Evolutionary conservation across 1,139 yeast species (phyloP).

Genomic region (Kluyveromyces marxianus): DNA sequence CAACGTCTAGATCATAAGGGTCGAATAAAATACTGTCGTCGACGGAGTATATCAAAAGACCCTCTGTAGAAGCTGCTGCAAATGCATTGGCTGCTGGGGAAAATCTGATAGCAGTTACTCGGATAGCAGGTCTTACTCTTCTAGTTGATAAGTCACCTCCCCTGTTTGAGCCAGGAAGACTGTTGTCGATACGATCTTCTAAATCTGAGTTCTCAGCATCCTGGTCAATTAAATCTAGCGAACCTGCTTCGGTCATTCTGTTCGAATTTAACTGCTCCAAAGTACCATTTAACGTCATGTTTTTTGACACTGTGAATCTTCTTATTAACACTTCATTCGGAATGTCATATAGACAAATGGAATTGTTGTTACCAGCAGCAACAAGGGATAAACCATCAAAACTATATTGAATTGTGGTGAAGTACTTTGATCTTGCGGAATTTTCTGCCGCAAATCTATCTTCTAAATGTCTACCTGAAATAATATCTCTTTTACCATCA

Average conservation of each 20-base stretch:
- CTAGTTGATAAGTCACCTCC: conserved; percentile 82
- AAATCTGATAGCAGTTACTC: conserved; percentile 69
- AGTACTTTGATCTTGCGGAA: conserved; percentile 76
- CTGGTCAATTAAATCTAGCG: conserved; percentile 71
- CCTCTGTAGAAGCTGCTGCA: conserved; percentile 96
- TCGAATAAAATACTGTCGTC: conserved; percentile 75
- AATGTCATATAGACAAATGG: conserved; percentile 85
- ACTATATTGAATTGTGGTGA: conserved; percentile 75
- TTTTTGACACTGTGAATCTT: conserved; percentile 76
- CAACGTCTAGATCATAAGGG: conserved; percentile 92
- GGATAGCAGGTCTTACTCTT: conserved; percentile 67
- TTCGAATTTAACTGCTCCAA: conserved; percentile 68
- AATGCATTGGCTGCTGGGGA: conserved; percentile 90
- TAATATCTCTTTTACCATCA: conserved; percentile 79
- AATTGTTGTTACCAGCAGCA: conserved; percentile 91
- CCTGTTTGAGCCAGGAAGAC: conserved; percentile 81
- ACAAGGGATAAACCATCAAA: conserved; percentile 82
- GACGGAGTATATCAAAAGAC: conserved; percentile 72
- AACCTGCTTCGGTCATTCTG: conserved; percentile 83
- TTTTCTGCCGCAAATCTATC: conserved; percentile 79
- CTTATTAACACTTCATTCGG: conserved; percentile 77
- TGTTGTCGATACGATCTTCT: conserved; percentile 69
- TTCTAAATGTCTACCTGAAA: conserved; percentile 77
- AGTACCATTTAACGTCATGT: conserved; percentile 91
- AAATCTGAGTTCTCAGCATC: conserved; percentile 81